A percentile compares a stretch with the other conserved stretches of the same genome.
These are phyloP conservation scores for Naganishia cerealis DNA, from an alignment of 1,284 basidiomycete species.

Conservation along the genomic window DNA sequence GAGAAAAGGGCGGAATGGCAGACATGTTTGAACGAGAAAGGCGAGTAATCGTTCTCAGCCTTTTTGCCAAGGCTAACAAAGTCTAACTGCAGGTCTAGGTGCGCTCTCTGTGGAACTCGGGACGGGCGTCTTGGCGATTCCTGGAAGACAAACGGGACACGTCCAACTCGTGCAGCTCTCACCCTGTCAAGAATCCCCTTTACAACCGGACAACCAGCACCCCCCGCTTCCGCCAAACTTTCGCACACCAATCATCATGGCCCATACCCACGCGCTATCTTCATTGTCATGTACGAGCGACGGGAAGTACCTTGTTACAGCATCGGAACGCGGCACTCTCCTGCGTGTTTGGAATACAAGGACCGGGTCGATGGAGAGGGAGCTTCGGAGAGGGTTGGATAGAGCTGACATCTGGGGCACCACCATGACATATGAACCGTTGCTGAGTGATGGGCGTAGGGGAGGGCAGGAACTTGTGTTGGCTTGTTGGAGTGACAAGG, in stretches of 20 bases:
- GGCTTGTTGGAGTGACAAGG: conserved; percentile 93
- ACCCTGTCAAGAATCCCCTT: conserved; percentile 59
- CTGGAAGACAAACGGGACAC: conserved; percentile 84
- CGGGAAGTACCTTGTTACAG: conserved; percentile 78
- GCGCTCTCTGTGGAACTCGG: conserved; percentile 74
- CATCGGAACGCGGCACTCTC: conserved; percentile 79
- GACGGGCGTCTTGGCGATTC: conserved; percentile 78
- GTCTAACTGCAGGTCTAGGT: conserved; percentile 66
- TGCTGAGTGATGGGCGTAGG: conserved; percentile 67
- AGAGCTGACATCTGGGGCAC: conserved; percentile 89
- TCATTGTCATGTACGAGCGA: conserved; percentile 74
- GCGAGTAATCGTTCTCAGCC: conserved; percentile 56
- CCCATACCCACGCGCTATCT: conserved; percentile 76
- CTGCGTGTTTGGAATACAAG: conserved; percentile 82
- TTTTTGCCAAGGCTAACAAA: neutral
- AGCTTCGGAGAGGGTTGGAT: conserved; percentile 83
- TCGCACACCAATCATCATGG: conserved; percentile 70
- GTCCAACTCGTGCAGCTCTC: conserved; percentile 85
- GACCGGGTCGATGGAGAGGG: conserved; percentile 72
- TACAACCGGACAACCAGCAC: conserved; percentile 19
- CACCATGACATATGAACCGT: conserved; percentile 48
- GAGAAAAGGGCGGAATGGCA: conserved; percentile 77
- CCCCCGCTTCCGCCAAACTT: conserved; percentile 38
- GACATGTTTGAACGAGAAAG: conserved; percentile 81
- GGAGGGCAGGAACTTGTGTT: conserved; percentile 59